A percentile compares a stretch with the other conserved stretches of the same genome.
phyloP scores from a whole-genome alignment of 129 eudicot genomes.

The Ambrosia artemisiifolia region DNA sequence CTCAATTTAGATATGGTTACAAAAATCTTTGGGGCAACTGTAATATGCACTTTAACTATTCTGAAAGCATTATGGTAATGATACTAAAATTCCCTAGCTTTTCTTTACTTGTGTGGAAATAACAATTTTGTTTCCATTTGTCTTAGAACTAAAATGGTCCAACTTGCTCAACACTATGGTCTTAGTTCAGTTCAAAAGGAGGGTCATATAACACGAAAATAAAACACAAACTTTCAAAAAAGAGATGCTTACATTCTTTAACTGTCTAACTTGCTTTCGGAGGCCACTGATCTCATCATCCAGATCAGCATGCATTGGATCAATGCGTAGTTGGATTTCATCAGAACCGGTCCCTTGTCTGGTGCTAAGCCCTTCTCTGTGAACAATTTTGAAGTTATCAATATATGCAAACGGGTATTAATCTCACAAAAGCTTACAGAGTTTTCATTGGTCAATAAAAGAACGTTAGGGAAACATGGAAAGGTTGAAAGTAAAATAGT shows the following conservation, averaged over 20 bases:
- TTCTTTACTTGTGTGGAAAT: not conserved
- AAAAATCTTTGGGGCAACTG: not conserved
- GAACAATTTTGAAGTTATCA: constrained; percentile 5
- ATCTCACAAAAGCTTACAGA: constrained; percentile 1
- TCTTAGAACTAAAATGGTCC: not conserved
- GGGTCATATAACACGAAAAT: not conserved
- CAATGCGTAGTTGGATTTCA: constrained; percentile 85
- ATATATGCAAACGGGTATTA: not conserved
- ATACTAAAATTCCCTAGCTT: not conserved
- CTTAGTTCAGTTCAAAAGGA: constrained; percentile 2
- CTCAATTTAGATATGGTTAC: not conserved
- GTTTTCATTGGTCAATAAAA: not conserved
- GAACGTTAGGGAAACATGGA: not conserved
- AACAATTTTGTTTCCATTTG: not conserved
- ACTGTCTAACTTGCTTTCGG: constrained; percentile 72
- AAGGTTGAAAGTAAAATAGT: not conserved
- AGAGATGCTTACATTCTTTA: constrained; percentile 49
- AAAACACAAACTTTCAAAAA: not conserved
- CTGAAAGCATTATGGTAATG: not conserved
- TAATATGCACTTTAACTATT: not conserved
- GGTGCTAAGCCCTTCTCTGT: constrained; percentile 88
- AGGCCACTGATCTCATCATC: constrained; percentile 88
- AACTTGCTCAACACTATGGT: not conserved
- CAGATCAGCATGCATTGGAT: constrained; percentile 77
- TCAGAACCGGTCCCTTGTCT: constrained; percentile 58